Evolutionary conservation across 192 early-diverging fungal genomes (phyloP).

Genomic region (Coemansia sp.): DNA sequence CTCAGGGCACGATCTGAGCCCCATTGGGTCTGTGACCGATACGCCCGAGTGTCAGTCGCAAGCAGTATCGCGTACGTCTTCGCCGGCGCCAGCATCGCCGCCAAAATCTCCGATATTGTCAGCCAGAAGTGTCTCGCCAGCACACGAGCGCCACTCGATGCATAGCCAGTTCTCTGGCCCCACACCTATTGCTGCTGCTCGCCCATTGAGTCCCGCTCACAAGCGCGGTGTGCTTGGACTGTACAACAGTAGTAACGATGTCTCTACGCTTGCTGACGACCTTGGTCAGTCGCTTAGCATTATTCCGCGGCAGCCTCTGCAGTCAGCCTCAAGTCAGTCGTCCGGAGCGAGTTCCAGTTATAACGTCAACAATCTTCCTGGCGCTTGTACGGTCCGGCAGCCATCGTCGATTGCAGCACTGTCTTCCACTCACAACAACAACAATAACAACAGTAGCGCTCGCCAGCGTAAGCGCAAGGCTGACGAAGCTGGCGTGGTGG

Average conservation of each 20-base stretch:
- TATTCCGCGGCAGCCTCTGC: conserved; percentile 23
- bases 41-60: conserved; percentile 29
- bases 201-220: conserved; percentile 40
- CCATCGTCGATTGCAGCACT: conserved; percentile 14
- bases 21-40: conserved; percentile 21
- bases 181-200: neutral
- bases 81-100: conserved; percentile 24
- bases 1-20: conserved; percentile 48
- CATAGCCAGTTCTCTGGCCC: conserved; percentile 36
- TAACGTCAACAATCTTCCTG: conserved; percentile 39
- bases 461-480: conserved; percentile 56
- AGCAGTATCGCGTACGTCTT: conserved; percentile 31
- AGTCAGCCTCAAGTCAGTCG: conserved; percentile 52
- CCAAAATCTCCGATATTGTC: conserved; percentile 32
- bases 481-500: conserved; percentile 52
- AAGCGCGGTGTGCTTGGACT: conserved; percentile 53
- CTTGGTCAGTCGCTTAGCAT: conserved; percentile 44
- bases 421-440: conserved; percentile 8
- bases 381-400: conserved; percentile 27
- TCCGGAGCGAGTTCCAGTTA: conserved; percentile 50
- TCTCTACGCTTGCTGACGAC: conserved; percentile 42
- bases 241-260: conserved; percentile 31
- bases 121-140: conserved; percentile 25
- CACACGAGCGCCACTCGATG: conserved; percentile 33
- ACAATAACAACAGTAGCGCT: conserved; percentile 1